A percentile compares a stretch with the other conserved stretches of the same genome.
Evolutionary conservation across 495 filamentous ascomycete genomes (phyloP).

Genomic region (Melanomma pulvis-pyrius): DNA sequence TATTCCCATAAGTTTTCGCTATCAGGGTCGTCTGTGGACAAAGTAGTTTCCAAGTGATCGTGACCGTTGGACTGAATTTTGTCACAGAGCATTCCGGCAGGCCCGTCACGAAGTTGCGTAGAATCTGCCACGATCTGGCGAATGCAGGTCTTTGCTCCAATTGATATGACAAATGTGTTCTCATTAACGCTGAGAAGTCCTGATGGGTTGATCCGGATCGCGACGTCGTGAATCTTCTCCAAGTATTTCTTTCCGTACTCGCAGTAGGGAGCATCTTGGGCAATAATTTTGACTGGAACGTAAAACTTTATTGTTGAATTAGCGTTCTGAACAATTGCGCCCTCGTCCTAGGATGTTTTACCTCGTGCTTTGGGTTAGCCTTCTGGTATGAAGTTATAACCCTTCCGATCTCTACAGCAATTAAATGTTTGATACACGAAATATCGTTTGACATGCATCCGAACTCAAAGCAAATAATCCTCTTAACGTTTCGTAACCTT

Average conservation of each 20-base stretch:
- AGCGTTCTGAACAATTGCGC: no score
- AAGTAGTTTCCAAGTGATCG: no score
- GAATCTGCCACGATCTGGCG: not conserved
- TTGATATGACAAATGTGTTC: not conserved
- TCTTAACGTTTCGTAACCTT: not conserved
- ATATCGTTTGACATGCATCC: not conserved
- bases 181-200: not conserved
- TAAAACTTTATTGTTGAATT: no score
- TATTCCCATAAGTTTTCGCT: no score
- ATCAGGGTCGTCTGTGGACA: no score
- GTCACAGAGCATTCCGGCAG: slow-evolving; percentile 1
- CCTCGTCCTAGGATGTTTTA: no score
- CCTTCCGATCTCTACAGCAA: not conserved
- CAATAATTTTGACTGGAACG: not conserved
- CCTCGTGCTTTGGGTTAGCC: no score
- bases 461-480: not conserved
- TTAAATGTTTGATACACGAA: not conserved
- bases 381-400: no score
- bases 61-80: not conserved
- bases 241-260: not conserved
- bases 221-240: not conserved
- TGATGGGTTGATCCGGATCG: not conserved
- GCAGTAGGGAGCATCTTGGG: not conserved
- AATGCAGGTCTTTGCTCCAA: not conserved
- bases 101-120: not conserved